Percentiles rank a stretch among this genome's conserved stretches.
Evolutionary conservation across 352 stramenopile genomes (phyloP).

Genomic region (Globisporangium cystogenes): DNA sequence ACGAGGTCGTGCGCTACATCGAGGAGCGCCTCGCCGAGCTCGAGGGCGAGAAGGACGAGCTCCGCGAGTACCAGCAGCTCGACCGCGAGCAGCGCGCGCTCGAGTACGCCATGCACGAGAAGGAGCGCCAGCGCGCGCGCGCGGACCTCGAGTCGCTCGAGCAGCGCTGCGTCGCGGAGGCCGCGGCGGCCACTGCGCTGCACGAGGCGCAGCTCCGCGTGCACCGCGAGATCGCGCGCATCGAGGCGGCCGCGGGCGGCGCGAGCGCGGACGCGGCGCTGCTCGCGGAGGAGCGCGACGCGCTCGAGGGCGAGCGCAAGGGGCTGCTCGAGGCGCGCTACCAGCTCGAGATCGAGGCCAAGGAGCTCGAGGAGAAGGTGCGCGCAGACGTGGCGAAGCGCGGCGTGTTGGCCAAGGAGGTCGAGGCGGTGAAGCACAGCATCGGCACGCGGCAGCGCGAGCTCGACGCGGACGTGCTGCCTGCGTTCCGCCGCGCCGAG

Average conservation of each 20-base stretch:
- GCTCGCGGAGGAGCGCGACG: constrained; percentile 42
- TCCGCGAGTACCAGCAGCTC: constrained; percentile 93
- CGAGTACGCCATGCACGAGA: constrained; percentile 96
- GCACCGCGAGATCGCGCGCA: constrained; percentile 38
- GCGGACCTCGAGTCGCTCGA: constrained; percentile 68
- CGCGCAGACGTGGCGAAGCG: constrained; percentile 39
- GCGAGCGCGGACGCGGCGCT: constrained; percentile 35
- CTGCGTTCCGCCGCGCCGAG: constrained; percentile 42
- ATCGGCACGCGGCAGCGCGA: constrained; percentile 45
- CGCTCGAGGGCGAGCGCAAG: constrained; percentile 68
- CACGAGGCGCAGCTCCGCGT: constrained; percentile 68
- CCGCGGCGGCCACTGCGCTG: constrained; percentile 38
- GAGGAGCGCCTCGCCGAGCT: constrained; percentile 93
- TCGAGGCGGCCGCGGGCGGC: constrained; percentile 29
- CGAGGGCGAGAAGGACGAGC: constrained; percentile 98
- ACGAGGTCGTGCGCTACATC: constrained; percentile 95
- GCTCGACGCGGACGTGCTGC: constrained; percentile 47
- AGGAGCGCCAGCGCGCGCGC: constrained; percentile 68
- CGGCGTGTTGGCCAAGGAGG: constrained; percentile 41
- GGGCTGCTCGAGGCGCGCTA: constrained; percentile 70
- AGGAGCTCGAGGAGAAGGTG: constrained; percentile 65
- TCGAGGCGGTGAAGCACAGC: constrained; percentile 41
- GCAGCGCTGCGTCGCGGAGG: constrained; percentile 51
- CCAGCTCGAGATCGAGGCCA: constrained; percentile 77
- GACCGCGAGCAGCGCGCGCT: constrained; percentile 94